Evolutionary conservation across 805 yeast genomes (phyloP).

Genomic region (Debaryomyces prosopidis): DNA sequence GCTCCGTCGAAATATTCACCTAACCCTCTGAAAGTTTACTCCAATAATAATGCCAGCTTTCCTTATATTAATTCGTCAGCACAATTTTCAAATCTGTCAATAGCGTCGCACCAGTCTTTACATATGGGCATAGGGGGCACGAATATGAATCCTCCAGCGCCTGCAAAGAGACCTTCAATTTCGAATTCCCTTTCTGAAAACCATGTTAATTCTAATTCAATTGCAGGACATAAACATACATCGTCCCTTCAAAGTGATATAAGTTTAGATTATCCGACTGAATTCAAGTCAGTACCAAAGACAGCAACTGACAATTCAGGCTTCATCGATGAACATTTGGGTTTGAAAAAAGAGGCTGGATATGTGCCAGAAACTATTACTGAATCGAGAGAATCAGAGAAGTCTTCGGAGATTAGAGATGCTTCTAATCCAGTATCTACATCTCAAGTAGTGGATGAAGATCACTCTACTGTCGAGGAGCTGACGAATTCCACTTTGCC

Average conservation of each 20-base stretch:
- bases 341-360: too few relatives aligned
- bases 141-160: neutral
- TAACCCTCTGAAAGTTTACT: neutral
- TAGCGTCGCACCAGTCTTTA: slow-evolving; percentile 1
- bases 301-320: neutral
- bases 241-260: slow-evolving; percentile 34
- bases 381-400: too few relatives aligned
- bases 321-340: neutral
- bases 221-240: slow-evolving; percentile 19
- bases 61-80: slow-evolving; percentile 3
- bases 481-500: too few relatives aligned
- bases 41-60: neutral
- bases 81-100: slow-evolving; percentile 5
- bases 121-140: neutral
- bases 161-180: slow-evolving; percentile 20
- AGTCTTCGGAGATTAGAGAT: too few relatives aligned
- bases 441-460: too few relatives aligned
- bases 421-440: too few relatives aligned
- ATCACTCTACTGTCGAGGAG: too few relatives aligned
- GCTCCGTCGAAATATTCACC: neutral
- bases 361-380: too few relatives aligned
- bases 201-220: slow-evolving; percentile 11
- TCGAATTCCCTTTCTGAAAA: slow-evolving; percentile 21
- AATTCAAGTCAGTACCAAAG: slow-evolving; percentile 19
- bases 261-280: slow-evolving; percentile 30